Base-by-base conservation (phyloP, 352 stramenopile genomes). In the Globisporangium takayamanum region DNA sequence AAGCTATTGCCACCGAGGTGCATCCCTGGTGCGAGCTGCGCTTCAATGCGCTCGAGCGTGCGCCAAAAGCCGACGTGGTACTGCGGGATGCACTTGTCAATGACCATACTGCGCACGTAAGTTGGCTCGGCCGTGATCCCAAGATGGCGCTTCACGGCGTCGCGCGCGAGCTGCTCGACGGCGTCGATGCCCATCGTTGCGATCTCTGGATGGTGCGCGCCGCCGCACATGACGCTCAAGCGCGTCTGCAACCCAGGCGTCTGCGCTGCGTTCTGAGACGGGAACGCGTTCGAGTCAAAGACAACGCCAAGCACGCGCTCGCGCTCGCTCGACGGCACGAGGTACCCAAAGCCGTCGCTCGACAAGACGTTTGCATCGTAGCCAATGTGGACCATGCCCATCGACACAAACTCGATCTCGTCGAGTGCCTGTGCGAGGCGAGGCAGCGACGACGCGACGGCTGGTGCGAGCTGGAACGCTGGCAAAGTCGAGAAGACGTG, bases 221-320 rank as follows among this genome's bases (percentile, higher is more conserved):
- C 87, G 25, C 87, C 87, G 15, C 75, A 77, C 80, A 96, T 94
- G 65, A 96, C 80, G 20, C 78, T 95, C 50, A 95, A 55, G 5
- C 85, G 81, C 16, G 85, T 94, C 62, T 94, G 83, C 5, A 59
- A 55, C 12, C 51, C 33, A 0, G 25, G 30, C 1, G 28, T 15
- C 47, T 62, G 45, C 18, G 56, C 59, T 14, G 69, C 42, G 55
- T 94, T 91, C 66, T 96, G 87, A n/a, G 73, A 70, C 0, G 87
- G 87, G 56, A 96, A 96, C 28, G 86, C 85, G 58, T 92, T 90
- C 48, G 84, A 94, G 76, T 96, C 87, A 64, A 88, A 96, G 20
- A 96, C 84, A 50, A 90, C 81, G 7, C 85, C 87, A 12, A 95
- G 74, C 26, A 95, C 70, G 26, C 76, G 73, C 57, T 95, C 69